Base-by-base conservation (phyloP, 2,329 filamentous ascomycete species). In the Knoxdaviesia capensis region DNA sequence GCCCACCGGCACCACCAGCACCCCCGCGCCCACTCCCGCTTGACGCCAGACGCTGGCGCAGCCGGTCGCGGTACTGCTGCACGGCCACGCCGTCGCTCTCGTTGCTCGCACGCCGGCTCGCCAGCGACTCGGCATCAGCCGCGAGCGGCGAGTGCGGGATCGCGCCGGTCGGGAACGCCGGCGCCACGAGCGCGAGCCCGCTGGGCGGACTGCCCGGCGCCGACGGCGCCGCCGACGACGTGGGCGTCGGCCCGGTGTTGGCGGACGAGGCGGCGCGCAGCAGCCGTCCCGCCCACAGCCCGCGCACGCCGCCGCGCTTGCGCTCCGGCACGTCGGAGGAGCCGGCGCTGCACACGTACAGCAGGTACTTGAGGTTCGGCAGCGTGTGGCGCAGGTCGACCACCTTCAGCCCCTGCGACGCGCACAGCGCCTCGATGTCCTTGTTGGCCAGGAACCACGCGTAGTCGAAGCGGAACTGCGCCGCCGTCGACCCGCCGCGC, bases 371-470 rank as follows among this genome's bases (percentile, higher is more conserved):
- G 7, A 98, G 64, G 53, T 98, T 98, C 2, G 88, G 86, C 6
- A 96, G 62, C 0, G 88, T 93, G 50, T 96, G 85, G 5, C 90
- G 73, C 11, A 94, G 85, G 53, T 98, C 90, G 47, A 94, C 70
- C 1, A 93, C 77, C 39, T 79, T 77, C 8, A 94, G 63, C 0
- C 80, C 80, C 48, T 86, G 77, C 1, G 68, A 65, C 4, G 64
- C 61, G 45, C 74, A 77, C 4, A 79, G 62, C 0, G 66, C 60
- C 51, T 96, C 87, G 43, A 98, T 87, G 53, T 96, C 67, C 59
- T 96, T 94, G 62, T 96, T 96, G 9, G 98, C 69, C n/a, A 96
- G 64, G 52, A 96, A 98, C 54, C 94, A 90, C 7, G 69, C 90
- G 56, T 96, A 98, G 52, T 96, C 88, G 57, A 96, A 96, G 3